Evolutionary conservation across 2,329 filamentous ascomycete genomes (phyloP), one percentile per base, ranked within the genome.

Genomic region (Paecilomyces dactylethromorphus): DNA sequence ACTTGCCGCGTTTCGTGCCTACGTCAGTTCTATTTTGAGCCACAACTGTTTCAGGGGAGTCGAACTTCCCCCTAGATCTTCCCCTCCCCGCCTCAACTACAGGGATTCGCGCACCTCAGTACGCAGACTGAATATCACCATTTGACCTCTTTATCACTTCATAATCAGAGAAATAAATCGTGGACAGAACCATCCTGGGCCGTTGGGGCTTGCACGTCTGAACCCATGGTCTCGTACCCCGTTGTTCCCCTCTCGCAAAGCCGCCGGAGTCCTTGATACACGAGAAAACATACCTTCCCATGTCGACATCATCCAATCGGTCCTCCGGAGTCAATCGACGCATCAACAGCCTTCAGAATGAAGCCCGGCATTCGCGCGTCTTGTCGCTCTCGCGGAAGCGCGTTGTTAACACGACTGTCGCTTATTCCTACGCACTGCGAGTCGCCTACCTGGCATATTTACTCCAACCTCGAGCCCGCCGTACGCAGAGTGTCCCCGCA

Each of bases 381-480:
- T 71, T 71, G 52, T 81, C 79, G 35, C 63, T 71, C 59, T 70
- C 71, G 54, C 74, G 76, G 58, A 74, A 74, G 58, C 76, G 76
- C 55, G 73, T 75, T 15, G 69, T 81, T 61, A 76, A 68, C 64
- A 69, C 81, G 72, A 89, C 95, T 67, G 91, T 97, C 76, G 92
- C 91, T 71, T 96, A 95, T 78, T 89, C 87, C 63, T 96, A 91
- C 77, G 92, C 92, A 67, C 85, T 99, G 57, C 89, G 94, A 62
- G 87, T 90, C 65, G 93, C 93, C 66, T 97, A 91, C 76, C 88
- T 99, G 59, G 84, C 93, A 75, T 95, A 99, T 75, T 87, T 97
- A 52, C 84, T 99, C 56, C 92, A 96, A 73, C 93, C 94, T 63
- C 90, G 92, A 70, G 84, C 90, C 69, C 94, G 93, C 76, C 86